Conservation (phyloP, 805 yeast genomes). For the Priceomyces melissophilus region DNA sequence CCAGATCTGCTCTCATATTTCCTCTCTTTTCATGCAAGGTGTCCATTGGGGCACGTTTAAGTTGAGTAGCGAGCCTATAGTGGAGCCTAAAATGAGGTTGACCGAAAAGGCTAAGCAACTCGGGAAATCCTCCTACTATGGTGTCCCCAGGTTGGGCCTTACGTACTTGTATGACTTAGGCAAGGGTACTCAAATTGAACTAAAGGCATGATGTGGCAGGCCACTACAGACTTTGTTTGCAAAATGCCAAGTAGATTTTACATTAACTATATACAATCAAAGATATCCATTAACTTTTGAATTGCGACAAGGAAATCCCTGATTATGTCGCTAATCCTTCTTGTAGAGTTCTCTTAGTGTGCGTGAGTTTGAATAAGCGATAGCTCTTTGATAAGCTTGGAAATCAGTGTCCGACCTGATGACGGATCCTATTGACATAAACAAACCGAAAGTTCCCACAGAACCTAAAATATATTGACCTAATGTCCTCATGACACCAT, state of each 20-base stretch:
- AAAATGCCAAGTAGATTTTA: neutral
- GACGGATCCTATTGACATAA: constrained; percentile 94
- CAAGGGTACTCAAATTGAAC: constrained; percentile 13
- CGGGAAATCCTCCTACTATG: constrained; percentile 36
- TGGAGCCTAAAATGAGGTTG: constrained; percentile 73
- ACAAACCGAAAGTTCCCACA: constrained; percentile 93
- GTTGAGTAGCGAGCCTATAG: constrained; percentile 78
- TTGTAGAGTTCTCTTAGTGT: constrained; percentile 26
- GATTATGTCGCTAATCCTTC: constrained; percentile 3
- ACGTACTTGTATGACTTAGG: constrained; percentile 53
- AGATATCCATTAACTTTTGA: neutral
- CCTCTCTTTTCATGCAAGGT: constrained; percentile 67
- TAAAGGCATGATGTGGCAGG: constrained; percentile 8
- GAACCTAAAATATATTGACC: constrained; percentile 97
- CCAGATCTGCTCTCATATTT: constrained; percentile 59
- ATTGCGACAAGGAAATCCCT: no score
- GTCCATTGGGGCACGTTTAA: constrained; percentile 97
- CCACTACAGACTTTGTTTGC: no score
- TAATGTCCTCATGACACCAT: constrained; percentile 92
- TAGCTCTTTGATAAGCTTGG: constrained; percentile 27
- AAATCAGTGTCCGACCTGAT: constrained; percentile 66
- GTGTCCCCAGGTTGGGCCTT: constrained; percentile 74
- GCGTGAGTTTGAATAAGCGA: constrained; percentile 26
- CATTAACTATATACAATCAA: neutral
- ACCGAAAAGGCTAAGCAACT: constrained; percentile 45